phyloP scores from a whole-genome alignment of 1,284 basidiomycete genomes.

The Xanthoconium separans region DNA sequence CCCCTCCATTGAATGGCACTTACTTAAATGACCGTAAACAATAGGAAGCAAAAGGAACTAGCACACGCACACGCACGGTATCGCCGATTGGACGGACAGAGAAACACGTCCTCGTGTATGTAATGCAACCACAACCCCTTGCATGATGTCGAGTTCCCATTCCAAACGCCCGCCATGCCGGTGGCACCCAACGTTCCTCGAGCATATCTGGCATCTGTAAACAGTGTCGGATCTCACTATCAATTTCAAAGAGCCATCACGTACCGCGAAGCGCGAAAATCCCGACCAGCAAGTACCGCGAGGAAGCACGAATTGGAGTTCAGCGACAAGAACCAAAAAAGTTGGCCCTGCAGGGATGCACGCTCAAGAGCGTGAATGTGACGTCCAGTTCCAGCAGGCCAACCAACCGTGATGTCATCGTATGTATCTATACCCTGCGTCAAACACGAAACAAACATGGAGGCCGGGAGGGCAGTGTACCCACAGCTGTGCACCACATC shows the following conservation, averaged over 20 bases:
- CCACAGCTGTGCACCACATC: background rate
- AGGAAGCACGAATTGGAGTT: background rate
- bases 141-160: background rate
- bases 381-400: background rate
- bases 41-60: background rate
- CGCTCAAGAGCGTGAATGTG: background rate
- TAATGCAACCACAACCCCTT: background rate
- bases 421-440: background rate
- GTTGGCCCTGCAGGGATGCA: background rate
- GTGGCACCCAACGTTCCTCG: background rate
- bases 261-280: background rate
- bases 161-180: background rate
- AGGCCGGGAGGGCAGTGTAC: background rate
- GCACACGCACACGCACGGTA: background rate
- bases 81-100: background rate
- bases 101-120: background rate
- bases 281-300: background rate
- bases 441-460: background rate
- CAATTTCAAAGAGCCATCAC: background rate
- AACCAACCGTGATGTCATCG: background rate
- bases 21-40: too few relatives aligned
- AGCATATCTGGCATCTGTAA: background rate
- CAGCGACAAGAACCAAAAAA: background rate
- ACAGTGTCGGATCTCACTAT: background rate
- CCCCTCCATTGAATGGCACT: too few relatives aligned